Base-by-base conservation (phyloP, 768 basidiomycete genomes). In the Leccinum fibrillosum region DNA sequence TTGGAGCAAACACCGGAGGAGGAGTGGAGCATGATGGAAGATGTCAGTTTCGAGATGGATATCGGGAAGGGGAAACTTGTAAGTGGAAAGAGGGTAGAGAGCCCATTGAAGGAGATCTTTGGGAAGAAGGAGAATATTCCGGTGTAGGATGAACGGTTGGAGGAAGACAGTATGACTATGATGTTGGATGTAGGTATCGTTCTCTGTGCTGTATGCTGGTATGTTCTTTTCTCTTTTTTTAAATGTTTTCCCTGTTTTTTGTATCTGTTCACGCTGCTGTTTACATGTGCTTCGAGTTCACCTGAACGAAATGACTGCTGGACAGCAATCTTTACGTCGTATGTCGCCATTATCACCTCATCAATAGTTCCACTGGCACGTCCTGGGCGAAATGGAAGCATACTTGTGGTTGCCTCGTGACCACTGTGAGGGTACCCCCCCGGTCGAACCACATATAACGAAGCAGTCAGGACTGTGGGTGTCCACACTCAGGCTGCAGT, bases 1-100 rank as follows among this genome's bases (percentile, higher is more conserved):
- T 65, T 86, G 62, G 85, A 86, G 65, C 83, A 86, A 67, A 79
- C 76, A 70, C 82, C 80, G 26, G 83, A 84, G 61, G 82, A 82
- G 51, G 78, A 79, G n/a, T 82, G 76, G 78, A 75, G 70, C 30
- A 64, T 67, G 34, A 64, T 77, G 65, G 74, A 72, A 26, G 82
- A 86, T 58, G 66, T 82, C 32, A 86, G 83, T 64, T 86, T 84
- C 59, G 85, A 83, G 68, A 67, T 69, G 49, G 78, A 72, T 7
- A 55, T 65, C 26, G 67, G 62, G 12, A 62, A 68, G 42, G 63
- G 58, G 21, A 71, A 63, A 55, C 12, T 17, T 13, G 62, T 6
- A 7, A 59, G 42, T 32, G 62, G 73, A 60, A 79, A 74, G 58
- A 72, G 74, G 53, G 60, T 66, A 23, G 73, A 75, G 54, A 70